phyloP scores from a whole-genome alignment of 495 filamentous ascomycete species.

The Talaromyces thailandensis region DNA sequence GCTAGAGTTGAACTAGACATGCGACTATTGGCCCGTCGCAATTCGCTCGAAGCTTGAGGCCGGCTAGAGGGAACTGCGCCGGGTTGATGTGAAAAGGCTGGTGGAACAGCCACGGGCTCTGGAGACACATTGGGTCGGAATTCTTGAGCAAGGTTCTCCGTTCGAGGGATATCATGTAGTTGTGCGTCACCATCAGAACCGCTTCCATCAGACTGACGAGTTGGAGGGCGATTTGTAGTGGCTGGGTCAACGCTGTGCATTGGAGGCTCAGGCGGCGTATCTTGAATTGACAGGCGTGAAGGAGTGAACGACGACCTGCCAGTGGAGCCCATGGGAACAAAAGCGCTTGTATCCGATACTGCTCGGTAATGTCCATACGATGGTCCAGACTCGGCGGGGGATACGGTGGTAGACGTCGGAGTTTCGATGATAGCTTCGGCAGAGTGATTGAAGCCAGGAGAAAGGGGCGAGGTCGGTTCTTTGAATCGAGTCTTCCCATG shows the following conservation, averaged over 20 bases:
- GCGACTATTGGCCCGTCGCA: slow-evolving; percentile 67
- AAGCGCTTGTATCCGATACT: slow-evolving; percentile 42
- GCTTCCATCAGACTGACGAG: slow-evolving; percentile 31
- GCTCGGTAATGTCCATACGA: slow-evolving; percentile 40
- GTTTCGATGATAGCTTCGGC: slow-evolving; percentile 26
- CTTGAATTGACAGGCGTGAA: slow-evolving; percentile 26
- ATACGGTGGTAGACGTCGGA: slow-evolving; percentile 24
- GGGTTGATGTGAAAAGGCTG: slow-evolving; percentile 64
- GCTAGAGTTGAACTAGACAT: slow-evolving; percentile 74
- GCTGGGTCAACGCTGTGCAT: slow-evolving; percentile 17
- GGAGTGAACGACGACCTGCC: slow-evolving; percentile 23
- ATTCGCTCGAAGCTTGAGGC: slow-evolving; percentile 63
- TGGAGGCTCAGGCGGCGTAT: slow-evolving; percentile 35
- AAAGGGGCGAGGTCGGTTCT: slow-evolving; percentile 40
- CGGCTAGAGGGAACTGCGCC: slow-evolving; percentile 56
- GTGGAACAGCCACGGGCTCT: slow-evolving; percentile 65
- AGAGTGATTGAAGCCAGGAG: slow-evolving; percentile 30
- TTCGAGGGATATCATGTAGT: slow-evolving; percentile 10
- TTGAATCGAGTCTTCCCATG: slow-evolving; percentile 23
- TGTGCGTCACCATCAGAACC: slow-evolving; percentile 52
- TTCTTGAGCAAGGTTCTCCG: slow-evolving; percentile 29
- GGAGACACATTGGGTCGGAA: slow-evolving; percentile 51
- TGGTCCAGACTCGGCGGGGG: slow-evolving; percentile 31
- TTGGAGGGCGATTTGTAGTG: slow-evolving; percentile 15
- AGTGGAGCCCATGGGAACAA: slow-evolving; percentile 21